Percentiles rank a stretch among this genome's conserved stretches.
Conservation (phyloP, 805 yeast species). For the Kodamaea neixiangensis region DNA sequence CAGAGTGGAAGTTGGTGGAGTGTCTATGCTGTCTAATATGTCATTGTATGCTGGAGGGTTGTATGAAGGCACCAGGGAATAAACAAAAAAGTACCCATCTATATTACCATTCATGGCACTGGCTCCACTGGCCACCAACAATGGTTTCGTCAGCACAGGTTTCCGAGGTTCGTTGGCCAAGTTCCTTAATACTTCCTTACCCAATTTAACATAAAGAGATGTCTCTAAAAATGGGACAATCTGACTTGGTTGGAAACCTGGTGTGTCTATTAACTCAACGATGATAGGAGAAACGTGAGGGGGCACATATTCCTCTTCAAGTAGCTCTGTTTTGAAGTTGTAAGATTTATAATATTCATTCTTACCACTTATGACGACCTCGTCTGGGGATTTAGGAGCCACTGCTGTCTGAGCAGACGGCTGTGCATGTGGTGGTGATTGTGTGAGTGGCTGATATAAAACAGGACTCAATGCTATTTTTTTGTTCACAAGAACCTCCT, state of each 20-base stretch:
- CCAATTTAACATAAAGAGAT: constrained; percentile 62
- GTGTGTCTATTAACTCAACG: constrained; percentile 73
- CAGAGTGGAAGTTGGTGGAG: neutral
- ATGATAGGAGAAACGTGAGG: constrained; percentile 61
- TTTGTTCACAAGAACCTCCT: constrained; percentile 10
- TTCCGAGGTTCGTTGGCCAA: constrained; percentile 63
- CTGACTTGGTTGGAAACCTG: constrained; percentile 64
- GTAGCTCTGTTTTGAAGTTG: constrained; percentile 10
- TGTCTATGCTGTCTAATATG: constrained; percentile 18
- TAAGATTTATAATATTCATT: constrained; percentile 26
- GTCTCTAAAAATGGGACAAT: constrained; percentile 77
- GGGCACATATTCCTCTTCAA: constrained; percentile 24
- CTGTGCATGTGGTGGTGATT: constrained; percentile 6
- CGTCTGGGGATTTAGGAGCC: constrained; percentile 1
- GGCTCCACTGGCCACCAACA: constrained; percentile 77
- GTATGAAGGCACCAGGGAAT: constrained; percentile 65
- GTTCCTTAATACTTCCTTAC: constrained; percentile 58
- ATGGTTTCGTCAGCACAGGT: constrained; percentile 64
- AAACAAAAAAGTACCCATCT: constrained; percentile 73
- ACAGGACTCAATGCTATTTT: constrained; percentile 32
- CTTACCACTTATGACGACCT: constrained; percentile 14
- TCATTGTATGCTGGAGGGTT: constrained; percentile 61
- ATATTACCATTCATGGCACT: constrained; percentile 73
- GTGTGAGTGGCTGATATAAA: constrained; percentile 23
- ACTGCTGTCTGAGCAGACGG: neutral